Conservation (phyloP, 495 filamentous ascomycete species). For the Bryoglossum gracile region DNA sequence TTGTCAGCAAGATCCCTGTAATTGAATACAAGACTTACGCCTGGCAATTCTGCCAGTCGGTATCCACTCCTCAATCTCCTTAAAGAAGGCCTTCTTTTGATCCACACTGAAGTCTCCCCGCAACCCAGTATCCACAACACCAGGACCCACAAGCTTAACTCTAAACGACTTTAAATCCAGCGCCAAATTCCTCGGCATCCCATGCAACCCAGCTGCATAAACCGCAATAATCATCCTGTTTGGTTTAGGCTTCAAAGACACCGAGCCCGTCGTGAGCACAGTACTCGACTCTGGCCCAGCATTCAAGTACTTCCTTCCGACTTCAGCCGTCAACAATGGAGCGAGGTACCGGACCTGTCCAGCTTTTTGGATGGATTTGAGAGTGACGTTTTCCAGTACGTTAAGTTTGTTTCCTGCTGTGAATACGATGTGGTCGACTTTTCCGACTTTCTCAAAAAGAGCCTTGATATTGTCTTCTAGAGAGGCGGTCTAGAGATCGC, state of each 20-base stretch:
- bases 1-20: neutral
- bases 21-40: no score
- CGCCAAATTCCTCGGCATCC: conserved; percentile 45
- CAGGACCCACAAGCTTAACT: conserved; percentile 53
- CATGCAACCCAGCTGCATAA: conserved; percentile 32
- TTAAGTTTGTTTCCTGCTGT: conserved; percentile 47
- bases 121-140: conserved; percentile 47
- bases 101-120: conserved; percentile 27
- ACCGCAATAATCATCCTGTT: conserved; percentile 40
- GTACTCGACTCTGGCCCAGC: conserved; percentile 36
- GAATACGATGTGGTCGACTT: conserved; percentile 55
- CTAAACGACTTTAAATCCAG: conserved; percentile 51
- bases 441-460: conserved; percentile 37
- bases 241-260: conserved; percentile 36
- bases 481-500: conserved; percentile 40
- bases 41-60: conserved; percentile 40
- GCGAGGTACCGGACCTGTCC: conserved; percentile 45
- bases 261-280: conserved; percentile 46
- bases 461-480: conserved; percentile 39
- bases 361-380: conserved; percentile 31
- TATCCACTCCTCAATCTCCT: conserved; percentile 22
- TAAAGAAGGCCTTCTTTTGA: conserved; percentile 27
- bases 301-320: conserved; percentile 38
- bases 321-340: conserved; percentile 47
- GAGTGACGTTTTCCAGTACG: conserved; percentile 30